Percentiles rank a stretch among this genome's conserved stretches.
phyloP scores from a whole-genome alignment of 176 grass and related monocot genomes.

The Urochloa ruziziensis region DNA sequence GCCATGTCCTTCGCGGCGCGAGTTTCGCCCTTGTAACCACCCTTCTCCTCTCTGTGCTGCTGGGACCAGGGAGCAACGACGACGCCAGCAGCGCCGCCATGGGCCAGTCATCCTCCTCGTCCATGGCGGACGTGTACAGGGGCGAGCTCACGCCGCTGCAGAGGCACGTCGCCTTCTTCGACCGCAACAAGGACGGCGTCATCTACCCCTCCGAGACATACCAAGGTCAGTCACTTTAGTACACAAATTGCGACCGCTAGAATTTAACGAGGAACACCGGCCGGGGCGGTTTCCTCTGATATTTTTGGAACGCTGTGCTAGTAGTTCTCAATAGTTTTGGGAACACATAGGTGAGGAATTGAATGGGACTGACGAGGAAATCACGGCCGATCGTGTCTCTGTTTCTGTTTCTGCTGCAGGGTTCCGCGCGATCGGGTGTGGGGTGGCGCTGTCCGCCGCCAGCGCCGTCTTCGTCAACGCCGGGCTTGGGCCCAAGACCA shows the following conservation, averaged over 20 bases:
- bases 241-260: no score
- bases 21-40: neutral
- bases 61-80: neutral
- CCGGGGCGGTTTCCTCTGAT: no score
- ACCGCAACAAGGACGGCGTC: conserved; percentile 67
- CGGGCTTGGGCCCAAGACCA: conserved; percentile 49
- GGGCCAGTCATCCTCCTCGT: neutral
- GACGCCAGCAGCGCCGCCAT: neutral
- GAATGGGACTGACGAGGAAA: neutral
- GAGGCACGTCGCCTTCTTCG: conserved; percentile 73
- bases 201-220: conserved; percentile 64
- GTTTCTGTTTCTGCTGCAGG: conserved; percentile 21
- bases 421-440: conserved; percentile 59
- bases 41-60: neutral
- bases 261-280: no score
- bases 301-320: no score
- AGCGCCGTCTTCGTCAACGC: conserved; percentile 56
- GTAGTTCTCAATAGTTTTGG: no score
- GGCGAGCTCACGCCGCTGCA: conserved; percentile 65
- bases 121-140: conserved; percentile 36
- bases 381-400: neutral
- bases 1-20: neutral
- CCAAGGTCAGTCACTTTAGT: no score
- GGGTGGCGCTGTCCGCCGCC: conserved; percentile 41
- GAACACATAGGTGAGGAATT: no score